phyloP scores from a whole-genome alignment of 2,329 filamentous ascomycete genomes.

The Kalaharituber pfeilii region DNA sequence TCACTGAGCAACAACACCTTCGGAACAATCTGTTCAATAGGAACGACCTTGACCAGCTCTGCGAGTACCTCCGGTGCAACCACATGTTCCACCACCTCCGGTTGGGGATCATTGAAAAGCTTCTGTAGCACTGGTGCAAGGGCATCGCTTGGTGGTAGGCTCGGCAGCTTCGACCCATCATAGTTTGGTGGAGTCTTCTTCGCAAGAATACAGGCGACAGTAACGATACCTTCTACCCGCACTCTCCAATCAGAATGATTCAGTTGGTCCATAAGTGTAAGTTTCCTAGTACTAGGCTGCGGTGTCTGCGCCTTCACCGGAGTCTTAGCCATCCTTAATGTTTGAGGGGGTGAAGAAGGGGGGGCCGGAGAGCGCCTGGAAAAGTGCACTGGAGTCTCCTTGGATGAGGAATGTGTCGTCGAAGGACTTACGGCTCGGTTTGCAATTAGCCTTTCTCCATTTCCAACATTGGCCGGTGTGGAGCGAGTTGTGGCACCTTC shows the following conservation, averaged over 20 bases:
- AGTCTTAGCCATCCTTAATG: constrained; percentile 10
- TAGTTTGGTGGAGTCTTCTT: constrained; percentile 21
- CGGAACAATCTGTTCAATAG: constrained; percentile 22
- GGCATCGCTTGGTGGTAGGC: constrained; percentile 20
- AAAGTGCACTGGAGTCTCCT: constrained; percentile 11
- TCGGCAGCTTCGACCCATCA: constrained; percentile 20
- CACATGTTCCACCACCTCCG: constrained; percentile 23
- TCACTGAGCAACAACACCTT: constrained; percentile 22
- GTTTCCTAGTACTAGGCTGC: constrained; percentile 17
- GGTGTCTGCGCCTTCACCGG: constrained; percentile 20
- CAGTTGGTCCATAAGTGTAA: constrained; percentile 22
- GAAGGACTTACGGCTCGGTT: constrained; percentile 4
- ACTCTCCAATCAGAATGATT: constrained; percentile 22
- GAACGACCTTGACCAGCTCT: constrained; percentile 21
- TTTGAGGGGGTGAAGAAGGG: constrained; percentile 12
- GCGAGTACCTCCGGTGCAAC: constrained; percentile 22
- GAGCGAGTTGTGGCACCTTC: not conserved
- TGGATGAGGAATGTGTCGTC: constrained; percentile 3
- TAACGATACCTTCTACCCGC: constrained; percentile 22
- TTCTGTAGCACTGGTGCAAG: constrained; percentile 22
- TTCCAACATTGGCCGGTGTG: not conserved
- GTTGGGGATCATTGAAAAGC: constrained; percentile 21
- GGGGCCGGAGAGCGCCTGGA: constrained; percentile 14
- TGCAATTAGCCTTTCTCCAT: not conserved
- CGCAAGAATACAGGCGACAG: constrained; percentile 21